Evolutionary conservation across 352 stramenopile species (phyloP), one percentile per base, ranked within the genome.

Genomic region (Peronospora tabacina): DNA sequence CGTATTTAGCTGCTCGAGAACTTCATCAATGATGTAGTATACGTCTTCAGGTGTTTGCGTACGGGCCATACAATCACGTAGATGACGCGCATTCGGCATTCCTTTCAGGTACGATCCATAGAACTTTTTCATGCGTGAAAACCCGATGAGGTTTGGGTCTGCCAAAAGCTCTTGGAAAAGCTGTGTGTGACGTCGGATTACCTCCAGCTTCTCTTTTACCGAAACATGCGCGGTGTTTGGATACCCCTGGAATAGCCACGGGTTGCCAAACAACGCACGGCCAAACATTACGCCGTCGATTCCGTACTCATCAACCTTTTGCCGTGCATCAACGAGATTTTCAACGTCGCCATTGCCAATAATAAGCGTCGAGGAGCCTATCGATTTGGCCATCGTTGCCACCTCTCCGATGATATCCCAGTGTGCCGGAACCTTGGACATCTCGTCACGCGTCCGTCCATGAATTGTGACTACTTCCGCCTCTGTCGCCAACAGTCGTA

Each of bases 401-500:
- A 90, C 54, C 7, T 92, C 72, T 5, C 81, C 78, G 39, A 90
- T 91, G 13, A 79, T 66, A 40, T 91, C 81, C 81, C 81, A 91
- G 53, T 91, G 81, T 11, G 75, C 78, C 22, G 81, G 75, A 16
- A 84, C 75, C 29, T 83, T 84, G 17, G 81, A 92, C 78, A 92
- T 90, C 37, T 92, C 81, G 46, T 87, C 72, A 10, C 78, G 74
- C 3, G 76, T 92, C 17, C 81, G 66, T 9, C 78, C 81, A 52
- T 90, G 81, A 42, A 92, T 70, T 34, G 78, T 92, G 17, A 92
- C 60, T 30, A 84, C 81, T 34, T 86, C 78, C 3, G 72, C 70
- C 22, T 87, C 74, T 0, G 68, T 84, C n/a, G 62, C 70, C 8
- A 91, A 37, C n/a, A 91, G 54, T 33, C 69, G 58, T 38, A 80